phyloP scores from a whole-genome alignment of 768 basidiomycete genomes.

The Tephrocybe sp. region DNA sequence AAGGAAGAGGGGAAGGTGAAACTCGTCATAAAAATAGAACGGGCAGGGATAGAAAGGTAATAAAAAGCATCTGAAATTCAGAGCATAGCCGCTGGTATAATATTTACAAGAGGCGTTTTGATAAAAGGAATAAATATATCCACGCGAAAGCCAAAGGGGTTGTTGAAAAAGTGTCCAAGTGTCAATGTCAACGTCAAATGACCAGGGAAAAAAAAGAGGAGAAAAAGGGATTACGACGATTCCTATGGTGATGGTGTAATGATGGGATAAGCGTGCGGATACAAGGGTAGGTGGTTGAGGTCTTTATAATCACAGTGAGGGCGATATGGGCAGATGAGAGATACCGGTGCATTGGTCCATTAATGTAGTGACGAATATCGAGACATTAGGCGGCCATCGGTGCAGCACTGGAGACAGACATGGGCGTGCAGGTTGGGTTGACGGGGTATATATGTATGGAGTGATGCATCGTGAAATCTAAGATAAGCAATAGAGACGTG shows the following conservation, averaged over 20 bases:
- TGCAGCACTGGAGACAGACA: not conserved
- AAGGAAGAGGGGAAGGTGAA: not conserved
- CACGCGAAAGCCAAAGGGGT: not conserved
- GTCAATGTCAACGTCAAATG: not conserved
- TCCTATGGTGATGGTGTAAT: not conserved
- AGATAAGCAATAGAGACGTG: slow-evolving; percentile 1
- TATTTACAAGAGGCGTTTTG: too few relatives aligned
- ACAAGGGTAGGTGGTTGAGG: not conserved
- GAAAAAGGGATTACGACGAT: not conserved
- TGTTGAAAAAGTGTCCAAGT: not conserved
- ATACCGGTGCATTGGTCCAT: slow-evolving; percentile 12
- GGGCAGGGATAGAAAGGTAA: not conserved
- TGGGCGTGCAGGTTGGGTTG: too few relatives aligned
- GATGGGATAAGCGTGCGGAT: not conserved
- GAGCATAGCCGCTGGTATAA: too few relatives aligned
- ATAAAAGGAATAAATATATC: not conserved
- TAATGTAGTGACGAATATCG: slow-evolving; percentile 10
- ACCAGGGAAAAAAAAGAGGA: not conserved
- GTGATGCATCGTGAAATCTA: slow-evolving; percentile 11
- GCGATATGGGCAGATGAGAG: not conserved
- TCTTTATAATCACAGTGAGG: not conserved
- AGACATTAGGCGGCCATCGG: not conserved
- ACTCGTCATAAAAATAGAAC: not conserved
- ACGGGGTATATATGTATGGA: slow-evolving; percentile 5
- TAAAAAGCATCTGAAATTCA: too few relatives aligned